A percentile compares a stretch with the other conserved stretches of the same genome.
Conservation (phyloP, 1,284 basidiomycete genomes). For the Ustilago shanxiensis region DNA sequence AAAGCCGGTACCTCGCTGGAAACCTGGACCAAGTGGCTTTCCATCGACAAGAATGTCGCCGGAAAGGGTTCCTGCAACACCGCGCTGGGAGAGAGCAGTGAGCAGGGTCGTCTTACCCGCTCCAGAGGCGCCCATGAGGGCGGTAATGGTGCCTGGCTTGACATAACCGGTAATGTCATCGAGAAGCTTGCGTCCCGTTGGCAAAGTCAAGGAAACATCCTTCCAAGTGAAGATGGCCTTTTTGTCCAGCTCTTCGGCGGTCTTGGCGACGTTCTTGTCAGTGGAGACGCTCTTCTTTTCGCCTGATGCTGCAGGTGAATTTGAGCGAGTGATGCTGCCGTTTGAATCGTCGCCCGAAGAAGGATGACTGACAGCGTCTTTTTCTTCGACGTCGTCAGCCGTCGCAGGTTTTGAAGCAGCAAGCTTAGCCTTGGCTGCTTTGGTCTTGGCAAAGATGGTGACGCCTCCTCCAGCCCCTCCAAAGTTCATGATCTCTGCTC, state of each 20-base stretch:
- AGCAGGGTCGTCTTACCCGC: slow-evolving; percentile 76
- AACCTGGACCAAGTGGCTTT: slow-evolving; percentile 78
- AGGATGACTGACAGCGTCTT: slow-evolving; percentile 6
- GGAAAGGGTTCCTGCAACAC: slow-evolving; percentile 79
- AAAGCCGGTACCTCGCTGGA: slow-evolving; percentile 76
- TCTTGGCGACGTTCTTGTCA: slow-evolving; percentile 11
- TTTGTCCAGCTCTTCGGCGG: slow-evolving; percentile 49
- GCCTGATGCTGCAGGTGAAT: slow-evolving; percentile 23
- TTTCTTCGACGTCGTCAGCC: slow-evolving; percentile 35
- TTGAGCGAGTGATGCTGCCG: slow-evolving; percentile 47
- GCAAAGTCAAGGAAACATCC: slow-evolving; percentile 72
- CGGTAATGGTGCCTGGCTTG: slow-evolving; percentile 81
- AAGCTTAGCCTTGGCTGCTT: slow-evolving; percentile 36
- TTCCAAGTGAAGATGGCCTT: slow-evolving; percentile 71
- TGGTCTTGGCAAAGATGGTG: slow-evolving; percentile 62
- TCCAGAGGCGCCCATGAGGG: slow-evolving; percentile 80
- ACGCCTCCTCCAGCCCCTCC: slow-evolving; percentile 58
- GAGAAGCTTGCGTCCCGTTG: slow-evolving; percentile 76
- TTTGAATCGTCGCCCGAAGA: slow-evolving; percentile 9
- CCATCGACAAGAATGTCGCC: slow-evolving; percentile 86
- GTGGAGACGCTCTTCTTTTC: slow-evolving; percentile 34
- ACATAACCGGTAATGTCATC: slow-evolving; percentile 86
- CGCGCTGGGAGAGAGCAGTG: slow-evolving; percentile 84
- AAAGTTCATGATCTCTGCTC: slow-evolving; percentile 54
- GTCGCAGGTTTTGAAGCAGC: slow-evolving; percentile 11